Evolutionary conservation across 495 filamentous ascomycete species (phyloP).

Genomic region (Hypoxylon fuscum): DNA sequence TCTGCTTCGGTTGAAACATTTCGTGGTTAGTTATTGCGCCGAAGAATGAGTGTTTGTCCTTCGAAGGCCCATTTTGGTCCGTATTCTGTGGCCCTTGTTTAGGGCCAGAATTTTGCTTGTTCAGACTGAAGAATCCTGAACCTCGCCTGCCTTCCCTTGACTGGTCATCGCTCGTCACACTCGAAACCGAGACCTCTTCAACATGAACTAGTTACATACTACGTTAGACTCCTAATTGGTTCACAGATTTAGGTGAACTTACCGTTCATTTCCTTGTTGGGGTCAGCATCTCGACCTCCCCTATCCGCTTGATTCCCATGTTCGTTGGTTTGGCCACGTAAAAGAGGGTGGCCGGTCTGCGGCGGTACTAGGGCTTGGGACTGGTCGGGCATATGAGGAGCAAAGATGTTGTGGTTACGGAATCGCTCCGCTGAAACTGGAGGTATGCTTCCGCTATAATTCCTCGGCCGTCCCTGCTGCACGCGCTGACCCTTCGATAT

Average conservation of each 20-base stretch:
- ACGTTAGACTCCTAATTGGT: not conserved
- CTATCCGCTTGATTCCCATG: conserved; percentile 7
- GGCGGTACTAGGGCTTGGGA: conserved; percentile 31
- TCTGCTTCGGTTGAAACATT: conserved; percentile 37
- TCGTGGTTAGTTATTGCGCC: conserved; percentile 9
- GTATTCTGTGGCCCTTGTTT: conserved; percentile 12
- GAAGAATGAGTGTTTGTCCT: conserved; percentile 35
- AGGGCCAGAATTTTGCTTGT: conserved; percentile 27
- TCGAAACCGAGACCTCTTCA: conserved; percentile 38
- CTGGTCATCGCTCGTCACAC: conserved; percentile 33
- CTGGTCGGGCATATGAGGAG: conserved; percentile 22
- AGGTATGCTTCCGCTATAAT: conserved; percentile 43
- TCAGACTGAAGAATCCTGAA: conserved; percentile 32
- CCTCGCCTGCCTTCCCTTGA: conserved; percentile 29
- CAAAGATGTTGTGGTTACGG: conserved; percentile 43
- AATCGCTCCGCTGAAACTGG: conserved; percentile 52
- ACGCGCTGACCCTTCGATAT: conserved; percentile 7
- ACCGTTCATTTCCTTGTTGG: conserved; percentile 35
- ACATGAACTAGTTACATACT: conserved; percentile 23
- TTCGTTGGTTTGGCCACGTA: conserved; percentile 20
- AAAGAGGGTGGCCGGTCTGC: conserved; percentile 23
- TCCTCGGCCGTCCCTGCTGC: conserved; percentile 29
- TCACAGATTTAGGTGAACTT: conserved; percentile 5
- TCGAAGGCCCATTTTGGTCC: conserved; percentile 17
- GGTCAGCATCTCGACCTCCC: conserved; percentile 6